Base-by-base conservation (phyloP, 345 rosid genomes). In the Lepidium didymum region DNA sequence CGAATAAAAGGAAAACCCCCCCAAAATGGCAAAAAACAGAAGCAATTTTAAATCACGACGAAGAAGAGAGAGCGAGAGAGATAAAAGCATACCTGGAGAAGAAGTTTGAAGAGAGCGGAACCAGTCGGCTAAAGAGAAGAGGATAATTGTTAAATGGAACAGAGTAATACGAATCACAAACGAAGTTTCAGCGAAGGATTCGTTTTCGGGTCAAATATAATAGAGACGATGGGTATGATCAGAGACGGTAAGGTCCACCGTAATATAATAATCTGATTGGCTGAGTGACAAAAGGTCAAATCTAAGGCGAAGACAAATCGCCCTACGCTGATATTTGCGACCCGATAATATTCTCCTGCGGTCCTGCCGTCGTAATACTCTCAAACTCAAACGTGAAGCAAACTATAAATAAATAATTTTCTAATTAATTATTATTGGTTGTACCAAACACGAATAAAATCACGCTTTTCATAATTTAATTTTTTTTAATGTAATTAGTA, bases 111-210 rank as follows among this genome's bases (percentile, higher is more conserved):
- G 14, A n/a, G n/a, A 46, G 35, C 8, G 70, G 29, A 58, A 8
- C 7, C 6, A 15, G 63, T 50, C 36, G 73, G 37, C 23, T 68
- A 53, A 60, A 57, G 44, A 12, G 45, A 57, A 58, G 56, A 55
- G 50, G 65, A 68, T 67, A 60, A 56, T 13, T 41, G 56, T 66
- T 75, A 46, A 14, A 55, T 40, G 74, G 74, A 68, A 75, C 69
- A 68, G 78, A 68, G 64, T 38, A 75, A 75, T 55, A 10, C 64
- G 74, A 75, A 68, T 62, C 69, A 60, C 51, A 14, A 51, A 33
- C 21, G 6, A 67, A 38, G 67, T 55, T 74, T 34, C 73, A 16
- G 4, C 29, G 58, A 43, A 67, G 15, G 73, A 67, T 53, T 21
- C 69, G 64, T 31, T 55, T n/a, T 7, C 41, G 70, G 60, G 64